Evolutionary conservation across 23 red algal species (phyloP).

Genomic region (Gracilaria gracilis): DNA sequence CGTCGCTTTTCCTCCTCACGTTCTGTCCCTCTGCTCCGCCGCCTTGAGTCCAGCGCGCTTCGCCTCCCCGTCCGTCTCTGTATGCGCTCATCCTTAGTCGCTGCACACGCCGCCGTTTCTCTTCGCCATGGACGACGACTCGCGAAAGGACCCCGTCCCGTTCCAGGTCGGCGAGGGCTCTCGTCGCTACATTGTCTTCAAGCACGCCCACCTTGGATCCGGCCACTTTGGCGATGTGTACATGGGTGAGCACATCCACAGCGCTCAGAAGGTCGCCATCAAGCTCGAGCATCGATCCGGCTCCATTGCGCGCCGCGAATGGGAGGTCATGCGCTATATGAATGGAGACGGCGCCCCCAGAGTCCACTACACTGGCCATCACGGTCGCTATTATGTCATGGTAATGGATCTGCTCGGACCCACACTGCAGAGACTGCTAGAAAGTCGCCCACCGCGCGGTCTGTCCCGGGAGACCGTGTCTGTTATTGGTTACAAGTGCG

Average conservation of each 20-base stretch:
- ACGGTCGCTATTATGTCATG: constrained; percentile 97
- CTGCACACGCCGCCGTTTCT: not conserved
- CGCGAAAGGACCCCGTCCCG: constrained; percentile 86
- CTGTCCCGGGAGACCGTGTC: constrained; percentile 85
- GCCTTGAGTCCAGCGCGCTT: too few relatives aligned
- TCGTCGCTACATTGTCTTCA: constrained; percentile 72
- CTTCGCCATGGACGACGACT: constrained; percentile 59
- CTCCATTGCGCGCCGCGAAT: constrained; percentile 93
- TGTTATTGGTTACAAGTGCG: constrained; percentile 88
- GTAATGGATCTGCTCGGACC: constrained; percentile 98
- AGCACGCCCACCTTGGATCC: constrained; percentile 85
- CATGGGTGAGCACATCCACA: constrained; percentile 79
- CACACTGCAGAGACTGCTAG: constrained; percentile 90
- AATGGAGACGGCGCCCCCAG: constrained; percentile 85
- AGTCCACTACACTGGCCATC: constrained; percentile 92
- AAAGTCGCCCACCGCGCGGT: constrained; percentile 74
- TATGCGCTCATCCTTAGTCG: too few relatives aligned
- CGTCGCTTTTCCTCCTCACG: not conserved
- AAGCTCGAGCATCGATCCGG: constrained; percentile 98
- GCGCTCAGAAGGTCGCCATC: constrained; percentile 87
- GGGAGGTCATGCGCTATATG: constrained; percentile 95
- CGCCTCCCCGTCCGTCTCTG: too few relatives aligned
- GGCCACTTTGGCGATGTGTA: constrained; percentile 99
- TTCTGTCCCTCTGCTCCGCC: too few relatives aligned
- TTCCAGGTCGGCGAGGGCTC: constrained; percentile 69